phyloP scores from a whole-genome alignment of 2,329 filamentous ascomycete genomes.

The Nigrospora oryzae region DNA sequence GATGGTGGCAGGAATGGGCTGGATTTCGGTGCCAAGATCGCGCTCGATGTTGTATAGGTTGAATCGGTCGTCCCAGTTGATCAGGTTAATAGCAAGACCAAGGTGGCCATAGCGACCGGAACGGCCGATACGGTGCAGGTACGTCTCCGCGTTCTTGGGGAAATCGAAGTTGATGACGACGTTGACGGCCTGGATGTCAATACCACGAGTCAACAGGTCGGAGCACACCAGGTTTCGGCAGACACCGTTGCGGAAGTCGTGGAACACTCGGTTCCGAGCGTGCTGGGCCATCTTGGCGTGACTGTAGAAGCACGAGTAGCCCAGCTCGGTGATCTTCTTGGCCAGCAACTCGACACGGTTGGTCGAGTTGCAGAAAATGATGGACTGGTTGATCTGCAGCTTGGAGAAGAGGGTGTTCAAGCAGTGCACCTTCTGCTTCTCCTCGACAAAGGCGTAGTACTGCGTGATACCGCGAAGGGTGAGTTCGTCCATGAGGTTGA shows the following conservation, averaged over 20 bases:
- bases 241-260: conserved; percentile 96
- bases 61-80: conserved; percentile 99
- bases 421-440: conserved; percentile 99
- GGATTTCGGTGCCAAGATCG: conserved; percentile 93
- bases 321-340: conserved; percentile 98
- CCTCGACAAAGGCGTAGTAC: conserved; percentile 98
- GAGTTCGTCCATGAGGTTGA: conserved; percentile 99
- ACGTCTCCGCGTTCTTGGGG: conserved; percentile 98
- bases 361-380: conserved; percentile 99
- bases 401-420: conserved; percentile 98
- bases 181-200: conserved; percentile 98
- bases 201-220: conserved; percentile 93
- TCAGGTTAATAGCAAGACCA: conserved; percentile 95
- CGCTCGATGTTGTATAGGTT: conserved; percentile 98
- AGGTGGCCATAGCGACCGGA: conserved; percentile 96
- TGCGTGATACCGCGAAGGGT: conserved; percentile 97
- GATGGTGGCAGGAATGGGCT: conserved; percentile 87
- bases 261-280: conserved; percentile 95
- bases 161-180: conserved; percentile 99
- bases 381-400: conserved; percentile 98
- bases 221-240: conserved; percentile 98
- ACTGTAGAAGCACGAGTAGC: conserved; percentile 99
- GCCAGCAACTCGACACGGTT: conserved; percentile 95
- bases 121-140: conserved; percentile 94
- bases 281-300: conserved; percentile 97